Evolutionary conservation across 768 basidiomycete genomes (phyloP).

Genomic region (Tephrocybe sp.): DNA sequence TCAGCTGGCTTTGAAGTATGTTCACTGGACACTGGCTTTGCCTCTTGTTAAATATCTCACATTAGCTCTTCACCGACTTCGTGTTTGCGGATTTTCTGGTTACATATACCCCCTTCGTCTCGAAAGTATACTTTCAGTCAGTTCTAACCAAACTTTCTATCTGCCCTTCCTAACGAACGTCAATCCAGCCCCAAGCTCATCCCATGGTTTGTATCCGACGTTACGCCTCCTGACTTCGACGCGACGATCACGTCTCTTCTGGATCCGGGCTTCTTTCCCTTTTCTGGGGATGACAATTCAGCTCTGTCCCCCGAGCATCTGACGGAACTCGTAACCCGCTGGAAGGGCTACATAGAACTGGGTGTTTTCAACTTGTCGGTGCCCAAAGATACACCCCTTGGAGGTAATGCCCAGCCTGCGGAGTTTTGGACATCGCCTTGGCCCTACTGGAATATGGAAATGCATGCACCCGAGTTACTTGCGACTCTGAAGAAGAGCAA

Average conservation of each 20-base stretch:
- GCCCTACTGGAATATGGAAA: constrained; percentile 76
- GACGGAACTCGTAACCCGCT: constrained; percentile 61
- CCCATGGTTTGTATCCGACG: constrained; percentile 98
- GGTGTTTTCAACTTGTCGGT: constrained; percentile 78
- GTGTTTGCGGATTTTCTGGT: constrained; percentile 93
- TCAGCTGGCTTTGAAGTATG: constrained; percentile 88
- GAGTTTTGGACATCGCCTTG: constrained; percentile 74
- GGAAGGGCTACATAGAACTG: constrained; percentile 66
- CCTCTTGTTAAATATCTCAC: background rate
- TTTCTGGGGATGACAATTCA: constrained; percentile 21
- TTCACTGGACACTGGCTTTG: background rate
- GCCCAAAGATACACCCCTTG: constrained; percentile 55
- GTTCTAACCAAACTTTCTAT: constrained; percentile 22
- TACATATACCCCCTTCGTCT: constrained; percentile 82
- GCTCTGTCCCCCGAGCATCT: constrained; percentile 40
- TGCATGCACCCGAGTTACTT: constrained; percentile 51
- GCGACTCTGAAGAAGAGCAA: constrained; percentile 50
- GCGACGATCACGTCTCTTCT: constrained; percentile 57
- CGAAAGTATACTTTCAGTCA: constrained; percentile 88
- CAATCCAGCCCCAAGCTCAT: constrained; percentile 80
- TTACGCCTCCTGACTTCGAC: constrained; percentile 83
- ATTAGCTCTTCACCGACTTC: constrained; percentile 87
- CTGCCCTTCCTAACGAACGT: constrained; percentile 1
- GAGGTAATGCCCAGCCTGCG: constrained; percentile 30
- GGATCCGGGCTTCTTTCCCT: constrained; percentile 61